These are phyloP conservation scores for Phytophthora vignae DNA, from an alignment of 352 stramenopile species.

Conservation along the genomic window DNA sequence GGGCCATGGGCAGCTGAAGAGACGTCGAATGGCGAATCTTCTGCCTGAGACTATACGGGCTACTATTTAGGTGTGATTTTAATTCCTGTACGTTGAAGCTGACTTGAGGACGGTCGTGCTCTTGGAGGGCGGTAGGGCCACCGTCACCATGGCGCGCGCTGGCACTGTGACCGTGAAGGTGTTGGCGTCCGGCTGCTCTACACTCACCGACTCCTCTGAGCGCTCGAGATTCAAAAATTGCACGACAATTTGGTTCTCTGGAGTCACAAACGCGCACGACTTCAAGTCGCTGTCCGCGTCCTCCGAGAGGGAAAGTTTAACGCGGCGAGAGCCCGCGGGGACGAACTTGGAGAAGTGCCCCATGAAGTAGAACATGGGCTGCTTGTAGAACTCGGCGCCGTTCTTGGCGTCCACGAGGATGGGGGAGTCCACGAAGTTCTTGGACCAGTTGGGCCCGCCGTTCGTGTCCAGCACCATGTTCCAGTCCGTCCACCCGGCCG, in stretches of 20 bases:
- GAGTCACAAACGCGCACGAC: conserved; percentile 48
- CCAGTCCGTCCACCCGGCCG: conserved; percentile 86
- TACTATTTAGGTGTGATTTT: not conserved
- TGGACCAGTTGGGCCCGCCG: conserved; percentile 77
- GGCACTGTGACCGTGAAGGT: conserved; percentile 23
- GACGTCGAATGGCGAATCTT: conserved; percentile 15
- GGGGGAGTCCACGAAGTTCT: conserved; percentile 75
- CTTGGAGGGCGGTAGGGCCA: conserved; percentile 24
- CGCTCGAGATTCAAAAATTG: conserved; percentile 53
- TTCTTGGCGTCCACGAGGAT: conserved; percentile 71
- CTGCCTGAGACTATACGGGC: not conserved
- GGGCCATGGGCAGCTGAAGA: conserved; percentile 10
- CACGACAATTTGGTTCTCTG: conserved; percentile 47
- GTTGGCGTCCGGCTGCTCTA: conserved; percentile 20
- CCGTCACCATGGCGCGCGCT: conserved; percentile 24
- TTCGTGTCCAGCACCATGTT: conserved; percentile 81
- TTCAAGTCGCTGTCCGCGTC: conserved; percentile 43
- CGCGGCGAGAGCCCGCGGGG: conserved; percentile 47
- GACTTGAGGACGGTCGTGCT: conserved; percentile 13
- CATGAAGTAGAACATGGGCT: conserved; percentile 82
- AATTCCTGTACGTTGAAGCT: not conserved
- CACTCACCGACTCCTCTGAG: conserved; percentile 43
- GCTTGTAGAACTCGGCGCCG: conserved; percentile 74
- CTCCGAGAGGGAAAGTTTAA: conserved; percentile 32
- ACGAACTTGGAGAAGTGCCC: conserved; percentile 77